A percentile compares a stretch with the other conserved stretches of the same genome.
phyloP scores from a whole-genome alignment of 208 protist genomes.

The Lotmaria passim region DNA sequence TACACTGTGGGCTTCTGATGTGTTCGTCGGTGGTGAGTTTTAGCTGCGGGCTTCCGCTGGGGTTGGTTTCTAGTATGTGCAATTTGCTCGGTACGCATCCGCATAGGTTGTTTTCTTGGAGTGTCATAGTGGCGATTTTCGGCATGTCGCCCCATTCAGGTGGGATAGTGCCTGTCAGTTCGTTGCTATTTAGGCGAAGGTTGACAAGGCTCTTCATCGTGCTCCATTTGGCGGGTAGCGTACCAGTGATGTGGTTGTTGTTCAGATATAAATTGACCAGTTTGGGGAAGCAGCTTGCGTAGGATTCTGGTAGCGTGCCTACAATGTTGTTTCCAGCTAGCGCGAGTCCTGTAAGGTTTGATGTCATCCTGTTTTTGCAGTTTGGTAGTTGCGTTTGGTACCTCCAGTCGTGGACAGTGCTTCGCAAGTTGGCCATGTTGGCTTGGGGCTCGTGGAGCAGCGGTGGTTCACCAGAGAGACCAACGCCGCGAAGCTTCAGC shows the following conservation, averaged over 20 bases:
- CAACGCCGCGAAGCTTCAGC: slow-evolving; percentile 5
- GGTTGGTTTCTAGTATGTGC: background rate
- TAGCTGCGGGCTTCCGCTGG: background rate
- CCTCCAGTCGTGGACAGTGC: background rate
- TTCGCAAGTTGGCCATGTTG: background rate
- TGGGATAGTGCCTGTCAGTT: slow-evolving; percentile 2
- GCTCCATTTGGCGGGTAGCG: slow-evolving; percentile 5
- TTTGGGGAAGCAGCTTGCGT: background rate
- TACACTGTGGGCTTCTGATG: background rate
- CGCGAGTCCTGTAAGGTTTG: background rate
- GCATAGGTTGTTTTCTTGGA: slow-evolving; percentile 6
- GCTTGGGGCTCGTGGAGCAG: too few relatives aligned
- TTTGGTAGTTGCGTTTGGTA: background rate
- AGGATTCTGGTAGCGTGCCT: slow-evolving; percentile 6
- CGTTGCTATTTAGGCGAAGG: slow-evolving; percentile 13
- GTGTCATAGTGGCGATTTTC: background rate
- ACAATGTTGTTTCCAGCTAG: background rate
- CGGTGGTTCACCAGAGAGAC: background rate
- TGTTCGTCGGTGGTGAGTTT: background rate
- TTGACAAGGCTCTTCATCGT: background rate
- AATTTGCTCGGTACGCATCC: background rate
- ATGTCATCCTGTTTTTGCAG: background rate
- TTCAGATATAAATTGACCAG: background rate
- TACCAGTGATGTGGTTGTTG: slow-evolving; percentile 8
- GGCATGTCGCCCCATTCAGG: background rate